phyloP scores from a whole-genome alignment of 768 basidiomycete genomes.

The Lentinula guzmanii region DNA sequence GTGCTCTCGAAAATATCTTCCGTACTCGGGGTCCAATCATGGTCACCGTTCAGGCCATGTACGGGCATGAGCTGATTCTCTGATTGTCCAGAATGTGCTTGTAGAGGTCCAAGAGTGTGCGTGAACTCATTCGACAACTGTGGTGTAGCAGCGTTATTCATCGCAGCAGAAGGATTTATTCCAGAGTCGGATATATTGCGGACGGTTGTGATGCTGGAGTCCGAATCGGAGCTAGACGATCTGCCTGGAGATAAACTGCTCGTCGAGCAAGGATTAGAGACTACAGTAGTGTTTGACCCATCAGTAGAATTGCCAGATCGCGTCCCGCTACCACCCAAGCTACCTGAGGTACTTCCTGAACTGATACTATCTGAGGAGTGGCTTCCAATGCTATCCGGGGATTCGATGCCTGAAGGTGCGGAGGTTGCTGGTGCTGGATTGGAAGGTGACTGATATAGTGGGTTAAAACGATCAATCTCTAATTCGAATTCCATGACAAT shows the following conservation, averaged over 20 bases:
- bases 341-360: constrained; percentile 1
- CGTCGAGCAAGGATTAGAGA: neutral
- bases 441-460: constrained; percentile 46
- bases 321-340: constrained; percentile 4
- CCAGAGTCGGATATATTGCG: neutral
- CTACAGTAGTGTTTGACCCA: constrained; percentile 13
- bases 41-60: constrained; percentile 15
- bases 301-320: constrained; percentile 10
- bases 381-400: neutral
- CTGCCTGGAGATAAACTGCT: neutral
- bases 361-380: neutral
- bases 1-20: constrained; percentile 70
- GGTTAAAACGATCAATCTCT: constrained; percentile 64
- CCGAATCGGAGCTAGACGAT: neutral
- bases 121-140: neutral
- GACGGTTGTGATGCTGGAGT: neutral
- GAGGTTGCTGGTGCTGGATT: neutral
- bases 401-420: neutral
- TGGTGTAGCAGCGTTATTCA: neutral
- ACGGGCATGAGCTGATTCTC: neutral
- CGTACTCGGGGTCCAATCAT: constrained; percentile 38
- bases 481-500: constrained; percentile 80
- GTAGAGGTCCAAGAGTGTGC: neutral
- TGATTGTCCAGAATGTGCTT: neutral
- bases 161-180: neutral